A percentile compares a stretch with the other conserved stretches of the same genome.
phyloP scores from a whole-genome alignment of 441 rosid species.

The Corymbia calophylla region DNA sequence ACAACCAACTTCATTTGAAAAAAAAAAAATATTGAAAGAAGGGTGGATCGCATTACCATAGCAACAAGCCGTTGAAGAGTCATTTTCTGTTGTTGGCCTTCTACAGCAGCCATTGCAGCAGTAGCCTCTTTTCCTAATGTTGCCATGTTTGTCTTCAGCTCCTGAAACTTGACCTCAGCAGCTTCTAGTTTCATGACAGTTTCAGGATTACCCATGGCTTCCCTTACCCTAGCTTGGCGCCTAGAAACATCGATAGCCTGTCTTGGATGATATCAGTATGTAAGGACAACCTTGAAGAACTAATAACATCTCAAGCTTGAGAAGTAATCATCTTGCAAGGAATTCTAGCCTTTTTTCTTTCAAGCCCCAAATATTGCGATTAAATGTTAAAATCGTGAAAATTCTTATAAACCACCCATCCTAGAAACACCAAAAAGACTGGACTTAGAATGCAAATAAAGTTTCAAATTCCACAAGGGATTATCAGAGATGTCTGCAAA shows the following conservation, averaged over 20 bases:
- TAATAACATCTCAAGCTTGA: neutral
- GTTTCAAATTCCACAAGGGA: neutral
- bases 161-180: neutral
- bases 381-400: neutral
- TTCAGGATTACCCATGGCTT: neutral
- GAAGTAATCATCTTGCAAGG: neutral
- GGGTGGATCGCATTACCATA: neutral
- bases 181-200: neutral
- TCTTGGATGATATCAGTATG: neutral
- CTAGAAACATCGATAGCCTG: slow-evolving; percentile 1
- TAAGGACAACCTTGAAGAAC: neutral
- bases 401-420: neutral
- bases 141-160: neutral
- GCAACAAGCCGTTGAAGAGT: neutral
- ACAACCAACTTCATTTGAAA: neutral
- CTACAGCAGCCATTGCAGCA: neutral
- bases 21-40: neutral
- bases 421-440: neutral
- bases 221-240: slow-evolving; percentile 2
- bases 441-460: neutral
- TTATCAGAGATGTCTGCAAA: neutral
- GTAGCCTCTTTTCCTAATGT: slow-evolving; percentile 2
- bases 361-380: neutral
- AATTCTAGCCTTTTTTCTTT: neutral
- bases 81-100: slow-evolving; percentile 1